Percentiles rank a stretch among this genome's conserved stretches.
phyloP scores from a whole-genome alignment of 768 basidiomycete species.

The Amanita thiersii region DNA sequence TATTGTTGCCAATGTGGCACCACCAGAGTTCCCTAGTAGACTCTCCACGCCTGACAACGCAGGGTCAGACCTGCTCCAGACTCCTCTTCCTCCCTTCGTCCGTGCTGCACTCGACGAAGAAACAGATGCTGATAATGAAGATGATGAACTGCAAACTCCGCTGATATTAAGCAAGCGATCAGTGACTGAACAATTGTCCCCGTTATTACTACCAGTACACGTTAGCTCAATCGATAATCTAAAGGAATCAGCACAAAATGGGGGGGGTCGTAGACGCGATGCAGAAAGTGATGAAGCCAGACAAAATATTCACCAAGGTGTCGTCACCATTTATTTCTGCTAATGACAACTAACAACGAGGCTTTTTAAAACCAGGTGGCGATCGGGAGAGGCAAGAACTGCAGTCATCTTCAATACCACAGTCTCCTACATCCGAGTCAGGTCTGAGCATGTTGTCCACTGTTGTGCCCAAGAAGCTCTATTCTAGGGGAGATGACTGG shows the following conservation, averaged over 20 bases:
- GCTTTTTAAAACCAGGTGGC: neutral
- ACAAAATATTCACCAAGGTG: no score
- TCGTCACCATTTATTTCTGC: neutral
- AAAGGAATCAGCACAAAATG: neutral
- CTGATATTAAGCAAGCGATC: neutral
- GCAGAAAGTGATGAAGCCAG: no score
- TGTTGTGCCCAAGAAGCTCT: slow-evolving; percentile 21
- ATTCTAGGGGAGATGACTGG: slow-evolving; percentile 26
- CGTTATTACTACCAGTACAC: slow-evolving; percentile 8
- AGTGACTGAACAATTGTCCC: slow-evolving; percentile 7
- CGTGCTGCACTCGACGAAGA: slow-evolving; percentile 9
- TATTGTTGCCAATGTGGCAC: neutral
- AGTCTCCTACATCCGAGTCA: slow-evolving; percentile 4
- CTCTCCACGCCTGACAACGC: slow-evolving; percentile 1
- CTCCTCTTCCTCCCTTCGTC: slow-evolving; percentile 8
- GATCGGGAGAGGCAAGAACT: neutral
- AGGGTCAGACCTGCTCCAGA: slow-evolving; percentile 11
- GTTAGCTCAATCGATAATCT: neutral
- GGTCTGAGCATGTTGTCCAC: slow-evolving; percentile 24
- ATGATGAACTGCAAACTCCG: slow-evolving; percentile 11
- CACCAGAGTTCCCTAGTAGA: slow-evolving; percentile 3
- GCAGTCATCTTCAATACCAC: slow-evolving; percentile 5
- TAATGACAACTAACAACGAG: neutral
- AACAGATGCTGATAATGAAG: slow-evolving; percentile 8
- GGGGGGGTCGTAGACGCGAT: neutral